A percentile compares a stretch with the other conserved stretches of the same genome.
These are phyloP conservation scores for Podospora pseudoanserina DNA, from an alignment of 495 filamentous ascomycete species.

Conservation along the genomic window DNA sequence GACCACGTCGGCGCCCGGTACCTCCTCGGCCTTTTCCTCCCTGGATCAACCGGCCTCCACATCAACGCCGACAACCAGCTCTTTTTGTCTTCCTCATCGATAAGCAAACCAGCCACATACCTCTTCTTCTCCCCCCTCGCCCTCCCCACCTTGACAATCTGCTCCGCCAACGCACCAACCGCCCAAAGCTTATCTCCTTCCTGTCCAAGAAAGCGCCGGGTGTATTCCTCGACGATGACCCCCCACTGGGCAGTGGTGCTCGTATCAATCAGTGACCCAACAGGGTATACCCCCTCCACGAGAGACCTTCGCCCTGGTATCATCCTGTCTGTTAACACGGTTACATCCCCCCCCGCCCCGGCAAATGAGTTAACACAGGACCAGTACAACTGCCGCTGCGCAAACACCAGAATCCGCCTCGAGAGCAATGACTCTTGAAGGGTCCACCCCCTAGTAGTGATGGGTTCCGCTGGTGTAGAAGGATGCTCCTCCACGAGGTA, in stretches of 20 bases:
- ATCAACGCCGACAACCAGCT: neutral
- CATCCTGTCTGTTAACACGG: neutral
- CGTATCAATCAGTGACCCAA: neutral
- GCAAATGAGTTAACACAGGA: neutral
- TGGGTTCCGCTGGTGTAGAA: neutral
- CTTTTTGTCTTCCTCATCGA: neutral
- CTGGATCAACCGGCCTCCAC: neutral
- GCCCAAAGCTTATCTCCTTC: neutral
- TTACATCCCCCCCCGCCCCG: neutral
- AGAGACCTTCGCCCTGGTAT: neutral
- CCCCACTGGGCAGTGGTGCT: neutral
- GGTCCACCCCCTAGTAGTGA: slow-evolving; percentile 10
- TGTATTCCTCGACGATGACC: neutral
- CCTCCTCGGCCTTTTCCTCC: neutral
- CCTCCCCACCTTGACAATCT: neutral
- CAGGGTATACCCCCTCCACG: neutral
- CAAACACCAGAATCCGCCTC: neutral
- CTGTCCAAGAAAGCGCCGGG: neutral
- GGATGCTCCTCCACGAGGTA: slow-evolving; percentile 5
- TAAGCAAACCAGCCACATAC: neutral
- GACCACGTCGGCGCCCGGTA: neutral
- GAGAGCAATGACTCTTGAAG: neutral
- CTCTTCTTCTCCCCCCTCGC: neutral
- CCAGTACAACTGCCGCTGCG: neutral
- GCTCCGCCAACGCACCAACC: neutral